Base-by-base conservation (phyloP, 2,329 filamentous ascomycete species). In the Botryotinia calthae region DNA sequence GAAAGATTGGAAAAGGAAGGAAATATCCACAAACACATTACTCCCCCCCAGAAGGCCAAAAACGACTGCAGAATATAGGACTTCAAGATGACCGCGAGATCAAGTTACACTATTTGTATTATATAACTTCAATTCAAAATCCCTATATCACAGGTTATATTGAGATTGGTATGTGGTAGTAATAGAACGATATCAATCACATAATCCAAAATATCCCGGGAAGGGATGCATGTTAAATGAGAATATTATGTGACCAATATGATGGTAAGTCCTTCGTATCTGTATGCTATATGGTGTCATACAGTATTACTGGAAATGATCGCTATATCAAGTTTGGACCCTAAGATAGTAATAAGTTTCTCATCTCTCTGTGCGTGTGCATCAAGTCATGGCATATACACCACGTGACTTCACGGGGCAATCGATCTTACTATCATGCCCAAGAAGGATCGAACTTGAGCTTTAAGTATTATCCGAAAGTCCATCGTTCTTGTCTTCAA, bases 271-370 rank as follows among this genome's bases (percentile, higher is more conserved):
- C 10, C 12, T 51, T 14, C 14, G 48, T 51, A 14, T 51, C n/a
- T 6, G 12, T n/a, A 0, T 51, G 10, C n/a, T 14, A 2, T n/a
- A 0, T n/a, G 48, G 2, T n/a, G 1, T 51, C 12, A 14, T 6
- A 51, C 12, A 1, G 5, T 7, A 51, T 51, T 12, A 51, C 25
- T 51, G n/a, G 12, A 0, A n/a, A n/a, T 51, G 5, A n/a, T 51
- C 25, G 10, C 25, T 51, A n/a, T 14, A 25, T 51, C 48, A 6
- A n/a, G 48, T 14, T 51, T 51, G 25, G 12, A 51, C 12, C 12
- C 10, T 12, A n/a, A 6, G 5, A 25, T 25, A n/a, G 48, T 25
- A 5, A 14, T 9, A 51, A 14, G 48, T 51, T 16, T 20, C 31
- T 28, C 9, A 48, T 34, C 28, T 34, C 12, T 22, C n/a, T 34